phyloP scores from a whole-genome alignment of 2,329 filamentous ascomycete species.

The Aspergillus neotritici region DNA sequence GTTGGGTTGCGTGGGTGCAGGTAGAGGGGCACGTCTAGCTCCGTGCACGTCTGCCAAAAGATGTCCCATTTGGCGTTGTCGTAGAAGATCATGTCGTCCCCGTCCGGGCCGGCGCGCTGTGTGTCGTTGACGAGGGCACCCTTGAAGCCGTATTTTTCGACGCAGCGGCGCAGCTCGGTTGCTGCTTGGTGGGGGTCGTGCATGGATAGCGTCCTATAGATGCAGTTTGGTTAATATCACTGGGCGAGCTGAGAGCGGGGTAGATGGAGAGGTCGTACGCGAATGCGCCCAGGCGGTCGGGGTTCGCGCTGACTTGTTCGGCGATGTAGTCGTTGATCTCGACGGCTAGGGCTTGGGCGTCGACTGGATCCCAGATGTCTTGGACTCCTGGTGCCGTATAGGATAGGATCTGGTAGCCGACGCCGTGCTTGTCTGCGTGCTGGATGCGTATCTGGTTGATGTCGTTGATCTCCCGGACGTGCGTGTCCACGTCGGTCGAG shows the following conservation, averaged over 20 bases:
- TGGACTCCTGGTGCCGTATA: conserved; percentile 48
- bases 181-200: conserved; percentile 38
- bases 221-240: neutral
- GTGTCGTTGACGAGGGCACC: conserved; percentile 59
- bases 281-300: conserved; percentile 43
- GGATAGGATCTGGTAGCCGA: conserved; percentile 45
- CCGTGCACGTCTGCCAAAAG: conserved; percentile 55
- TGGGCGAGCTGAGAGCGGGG: neutral
- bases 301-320: conserved; percentile 37
- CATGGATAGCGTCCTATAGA: conserved; percentile 33
- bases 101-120: conserved; percentile 54
- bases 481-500: conserved; percentile 54
- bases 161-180: conserved; percentile 41
- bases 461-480: conserved; percentile 52
- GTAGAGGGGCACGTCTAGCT: conserved; percentile 61
- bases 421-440: conserved; percentile 41
- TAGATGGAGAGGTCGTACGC: conserved; percentile 22
- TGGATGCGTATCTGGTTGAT: conserved; percentile 41
- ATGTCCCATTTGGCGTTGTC: conserved; percentile 53
- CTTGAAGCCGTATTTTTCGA: conserved; percentile 56
- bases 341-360: conserved; percentile 41
- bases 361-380: conserved; percentile 41
- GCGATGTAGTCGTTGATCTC: conserved; percentile 47
- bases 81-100: conserved; percentile 60
- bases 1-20: conserved; percentile 57